A percentile compares a stretch with the other conserved stretches of the same genome.
These are phyloP conservation scores for Ogataea pini DNA, from an alignment of 805 yeast genomes.

Conservation along the genomic window DNA sequence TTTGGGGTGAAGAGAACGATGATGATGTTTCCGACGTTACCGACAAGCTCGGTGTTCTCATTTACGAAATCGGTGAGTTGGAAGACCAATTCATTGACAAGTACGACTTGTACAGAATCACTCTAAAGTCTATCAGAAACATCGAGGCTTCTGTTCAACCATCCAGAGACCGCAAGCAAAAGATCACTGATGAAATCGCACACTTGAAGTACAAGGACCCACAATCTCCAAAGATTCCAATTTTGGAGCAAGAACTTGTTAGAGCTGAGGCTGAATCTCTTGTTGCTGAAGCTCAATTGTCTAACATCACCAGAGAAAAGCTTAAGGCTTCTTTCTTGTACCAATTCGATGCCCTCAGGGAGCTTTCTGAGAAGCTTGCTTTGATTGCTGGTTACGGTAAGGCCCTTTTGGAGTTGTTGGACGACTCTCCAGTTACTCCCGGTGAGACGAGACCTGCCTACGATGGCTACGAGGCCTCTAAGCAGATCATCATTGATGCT, in stretches of 20 bases:
- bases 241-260: conserved; percentile 85
- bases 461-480: conserved; percentile 86
- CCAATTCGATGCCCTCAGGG: conserved; percentile 83
- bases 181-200: conserved; percentile 83
- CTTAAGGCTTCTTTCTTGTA: conserved; percentile 81
- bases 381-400: conserved; percentile 89
- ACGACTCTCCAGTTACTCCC: conserved; percentile 84
- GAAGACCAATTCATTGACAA: conserved; percentile 98
- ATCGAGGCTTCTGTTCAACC: conserved; percentile 98
- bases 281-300: conserved; percentile 89
- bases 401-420: conserved; percentile 78
- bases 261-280: conserved; percentile 90
- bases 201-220: conserved; percentile 84
- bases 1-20: conserved; percentile 98
- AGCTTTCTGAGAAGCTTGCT: conserved; percentile 82
- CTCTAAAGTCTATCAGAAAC: conserved; percentile 91
- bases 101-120: conserved; percentile 96
- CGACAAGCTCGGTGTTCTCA: conserved; percentile 93
- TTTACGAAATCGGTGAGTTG: conserved; percentile 95
- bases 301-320: conserved; percentile 85
- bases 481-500: conserved; percentile 83
- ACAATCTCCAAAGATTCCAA: conserved; percentile 75
- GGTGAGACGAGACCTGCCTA: conserved; percentile 91
- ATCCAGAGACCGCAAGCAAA: conserved; percentile 81
- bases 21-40: conserved; percentile 97